Evolutionary conservation across 306 rosid species (phyloP).

Genomic region (Quercus engelmannii): DNA sequence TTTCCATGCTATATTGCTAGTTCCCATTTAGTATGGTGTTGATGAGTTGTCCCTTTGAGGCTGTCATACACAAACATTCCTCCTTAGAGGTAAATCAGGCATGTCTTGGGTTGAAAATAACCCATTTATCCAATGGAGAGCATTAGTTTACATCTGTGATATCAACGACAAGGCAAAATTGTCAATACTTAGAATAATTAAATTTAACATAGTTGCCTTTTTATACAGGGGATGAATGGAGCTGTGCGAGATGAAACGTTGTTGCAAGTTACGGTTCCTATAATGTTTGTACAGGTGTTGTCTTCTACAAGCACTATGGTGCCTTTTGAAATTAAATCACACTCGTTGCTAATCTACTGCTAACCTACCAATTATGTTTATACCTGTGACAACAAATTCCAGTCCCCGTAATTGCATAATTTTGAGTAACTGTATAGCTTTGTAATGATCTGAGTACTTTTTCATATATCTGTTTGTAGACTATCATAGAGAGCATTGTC

Average conservation of each 20-base stretch:
- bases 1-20: not conserved
- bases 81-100: not conserved
- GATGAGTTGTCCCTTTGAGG: not conserved
- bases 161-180: not conserved
- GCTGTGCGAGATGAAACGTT: conserved; percentile 70
- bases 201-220: conserved; percentile 13
- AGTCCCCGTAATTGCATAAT: not conserved
- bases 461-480: not conserved
- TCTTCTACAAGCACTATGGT: not conserved
- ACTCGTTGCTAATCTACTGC: not conserved
- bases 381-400: not conserved
- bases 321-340: not conserved
- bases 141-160: conserved; percentile 1
- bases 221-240: conserved; percentile 74
- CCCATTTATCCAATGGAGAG: not conserved
- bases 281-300: conserved; percentile 84
- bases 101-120: not conserved
- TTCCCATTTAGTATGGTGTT: not conserved
- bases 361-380: not conserved
- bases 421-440: not conserved
- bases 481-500: not conserved
- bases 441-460: not conserved
- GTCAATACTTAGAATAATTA: not conserved
- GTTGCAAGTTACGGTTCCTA: conserved; percentile 59
- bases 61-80: not conserved